Percentiles rank a stretch among this genome's conserved stretches.
These are phyloP conservation scores for Neostapfia colusana DNA, from an alignment of 176 grass and related monocot species.

Conservation along the genomic window DNA sequence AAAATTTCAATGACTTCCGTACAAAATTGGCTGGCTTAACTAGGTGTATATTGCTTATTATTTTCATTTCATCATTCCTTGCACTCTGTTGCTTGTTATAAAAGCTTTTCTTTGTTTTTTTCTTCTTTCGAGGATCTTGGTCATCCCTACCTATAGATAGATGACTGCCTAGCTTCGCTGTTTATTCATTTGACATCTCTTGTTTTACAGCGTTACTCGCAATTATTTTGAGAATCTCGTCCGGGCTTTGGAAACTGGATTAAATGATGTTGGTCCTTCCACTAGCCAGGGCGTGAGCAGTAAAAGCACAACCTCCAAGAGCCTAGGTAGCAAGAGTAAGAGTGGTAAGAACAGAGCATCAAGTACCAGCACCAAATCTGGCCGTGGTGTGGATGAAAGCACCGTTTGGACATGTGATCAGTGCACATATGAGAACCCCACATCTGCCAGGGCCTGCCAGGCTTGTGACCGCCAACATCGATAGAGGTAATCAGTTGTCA, in stretches of 20 bases:
- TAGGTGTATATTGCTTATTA: constrained; percentile 43
- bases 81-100: background rate
- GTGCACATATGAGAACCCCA: constrained; percentile 84
- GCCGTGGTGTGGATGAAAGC: constrained; percentile 61
- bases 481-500: constrained; percentile 26
- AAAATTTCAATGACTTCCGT: constrained; percentile 98
- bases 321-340: constrained; percentile 66
- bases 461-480: constrained; percentile 66
- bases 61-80: constrained; percentile 18
- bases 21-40: constrained; percentile 98
- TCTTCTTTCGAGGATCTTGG: constrained; percentile 5
- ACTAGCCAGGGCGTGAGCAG: constrained; percentile 64
- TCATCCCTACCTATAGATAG: background rate
- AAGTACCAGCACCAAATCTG: constrained; percentile 56
- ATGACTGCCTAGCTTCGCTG: background rate
- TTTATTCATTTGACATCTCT: constrained; percentile 17
- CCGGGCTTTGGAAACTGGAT: constrained; percentile 84
- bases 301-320: constrained; percentile 74
- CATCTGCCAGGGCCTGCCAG: constrained; percentile 56
- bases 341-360: constrained; percentile 60
- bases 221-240: constrained; percentile 99
- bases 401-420: constrained; percentile 82
- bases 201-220: constrained; percentile 78
- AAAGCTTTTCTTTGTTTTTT: constrained; percentile 4
- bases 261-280: constrained; percentile 89